Percentiles rank a stretch among this genome's conserved stretches.
Conservation (phyloP, 352 stramenopile genomes). For the Halophytophthora polymorphica region DNA sequence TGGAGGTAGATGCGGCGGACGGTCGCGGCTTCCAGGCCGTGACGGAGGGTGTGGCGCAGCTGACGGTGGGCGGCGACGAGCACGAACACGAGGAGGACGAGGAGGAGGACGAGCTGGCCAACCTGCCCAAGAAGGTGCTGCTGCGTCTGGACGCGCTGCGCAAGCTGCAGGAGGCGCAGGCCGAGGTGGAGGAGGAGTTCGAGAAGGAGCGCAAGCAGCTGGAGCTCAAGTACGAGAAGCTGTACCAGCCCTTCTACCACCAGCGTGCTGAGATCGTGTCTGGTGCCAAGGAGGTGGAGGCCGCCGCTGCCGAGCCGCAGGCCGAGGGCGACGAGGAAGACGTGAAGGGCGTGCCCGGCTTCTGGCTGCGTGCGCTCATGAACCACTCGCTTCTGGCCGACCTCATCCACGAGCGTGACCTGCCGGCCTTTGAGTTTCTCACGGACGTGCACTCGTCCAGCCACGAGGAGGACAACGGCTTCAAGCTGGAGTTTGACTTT, state of each 20-base stretch:
- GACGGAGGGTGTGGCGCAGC: conserved; percentile 32
- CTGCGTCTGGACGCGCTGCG: conserved; percentile 64
- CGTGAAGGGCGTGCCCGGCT: conserved; percentile 78
- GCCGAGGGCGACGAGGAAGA: conserved; percentile 34
- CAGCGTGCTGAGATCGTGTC: conserved; percentile 75
- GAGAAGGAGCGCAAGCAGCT: conserved; percentile 81
- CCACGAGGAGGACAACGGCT: conserved; percentile 81
- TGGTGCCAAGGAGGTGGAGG: conserved; percentile 72
- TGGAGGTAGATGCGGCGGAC: conserved; percentile 64
- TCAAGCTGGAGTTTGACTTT: conserved; percentile 85
- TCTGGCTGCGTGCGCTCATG: conserved; percentile 83
- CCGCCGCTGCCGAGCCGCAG: conserved; percentile 44
- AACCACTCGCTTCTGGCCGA: conserved; percentile 82
- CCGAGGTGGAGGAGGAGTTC: conserved; percentile 76
- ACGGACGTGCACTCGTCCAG: conserved; percentile 71
- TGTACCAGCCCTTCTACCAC: conserved; percentile 81
- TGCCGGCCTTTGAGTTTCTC: conserved; percentile 77
- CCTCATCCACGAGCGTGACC: conserved; percentile 77
- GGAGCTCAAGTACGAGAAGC: conserved; percentile 88
- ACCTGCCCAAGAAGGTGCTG: conserved; percentile 69
- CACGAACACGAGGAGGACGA: conserved; percentile 28
- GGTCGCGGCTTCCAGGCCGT: conserved; percentile 59
- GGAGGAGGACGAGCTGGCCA: conserved; percentile 57
- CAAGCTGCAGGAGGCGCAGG: conserved; percentile 77
- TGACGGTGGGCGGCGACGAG: conserved; percentile 25